phyloP scores from a whole-genome alignment of 2,329 filamentous ascomycete genomes.

The Colletotrichum sp. region DNA sequence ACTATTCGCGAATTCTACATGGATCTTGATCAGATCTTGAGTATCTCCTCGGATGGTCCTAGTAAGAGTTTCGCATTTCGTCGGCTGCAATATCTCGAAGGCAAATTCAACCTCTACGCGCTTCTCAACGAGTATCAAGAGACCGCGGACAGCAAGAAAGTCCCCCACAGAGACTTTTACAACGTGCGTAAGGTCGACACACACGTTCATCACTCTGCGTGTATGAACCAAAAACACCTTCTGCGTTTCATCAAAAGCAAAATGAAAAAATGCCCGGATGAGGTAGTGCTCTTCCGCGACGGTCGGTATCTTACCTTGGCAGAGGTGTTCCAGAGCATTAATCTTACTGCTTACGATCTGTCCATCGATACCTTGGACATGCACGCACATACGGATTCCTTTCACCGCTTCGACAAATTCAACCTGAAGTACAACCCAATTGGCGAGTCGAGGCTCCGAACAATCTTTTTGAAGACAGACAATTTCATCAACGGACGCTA shows the following conservation, averaged over 20 bases:
- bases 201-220: slow-evolving; percentile 98
- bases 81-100: slow-evolving; percentile 92
- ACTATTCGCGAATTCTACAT: slow-evolving; percentile 95
- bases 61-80: slow-evolving; percentile 98
- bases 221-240: slow-evolving; percentile 99
- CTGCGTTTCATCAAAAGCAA: slow-evolving; percentile 99
- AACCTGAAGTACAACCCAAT: slow-evolving; percentile 99
- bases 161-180: slow-evolving; percentile 98
- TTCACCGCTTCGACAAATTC: slow-evolving; percentile 99
- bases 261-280: slow-evolving; percentile 97
- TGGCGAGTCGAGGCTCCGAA: slow-evolving; percentile 90
- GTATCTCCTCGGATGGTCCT: slow-evolving; percentile 92
- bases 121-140: slow-evolving; percentile 97
- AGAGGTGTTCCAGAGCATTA: slow-evolving; percentile 97
- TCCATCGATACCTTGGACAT: slow-evolving; percentile 99
- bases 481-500: slow-evolving; percentile 97
- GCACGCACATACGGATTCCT: slow-evolving; percentile 97
- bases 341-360: slow-evolving; percentile 94
- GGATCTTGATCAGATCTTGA: slow-evolving; percentile 85
- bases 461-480: slow-evolving; percentile 99
- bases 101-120: slow-evolving; percentile 94
- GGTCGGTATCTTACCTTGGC: slow-evolving; percentile 88
- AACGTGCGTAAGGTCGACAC: slow-evolving; percentile 99
- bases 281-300: slow-evolving; percentile 90
- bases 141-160: slow-evolving; percentile 95